Percentiles rank a stretch among this genome's conserved stretches.
Evolutionary conservation across 805 yeast genomes (phyloP).

Genomic region (Candida takata): DNA sequence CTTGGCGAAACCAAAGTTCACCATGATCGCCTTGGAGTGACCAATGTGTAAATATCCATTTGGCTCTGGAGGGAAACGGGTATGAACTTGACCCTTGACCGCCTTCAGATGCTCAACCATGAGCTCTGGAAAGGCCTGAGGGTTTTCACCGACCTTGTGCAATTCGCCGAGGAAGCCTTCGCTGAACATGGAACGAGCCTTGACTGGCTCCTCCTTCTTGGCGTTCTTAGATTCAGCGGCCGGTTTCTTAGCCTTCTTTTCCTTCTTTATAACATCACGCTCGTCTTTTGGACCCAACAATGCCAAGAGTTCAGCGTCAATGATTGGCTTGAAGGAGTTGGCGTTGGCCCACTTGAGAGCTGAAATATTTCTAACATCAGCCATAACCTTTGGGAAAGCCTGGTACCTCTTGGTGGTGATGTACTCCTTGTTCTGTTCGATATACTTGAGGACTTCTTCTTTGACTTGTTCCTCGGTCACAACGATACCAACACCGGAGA

Average conservation of each 20-base stretch:
- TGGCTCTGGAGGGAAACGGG: conserved; percentile 99
- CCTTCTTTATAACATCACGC: conserved; percentile 77
- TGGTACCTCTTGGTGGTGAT: conserved; percentile 73
- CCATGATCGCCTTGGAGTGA: conserved; percentile 96
- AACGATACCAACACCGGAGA: conserved; percentile 77
- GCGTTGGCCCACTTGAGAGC: conserved; percentile 91
- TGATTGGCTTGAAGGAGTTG: conserved; percentile 73
- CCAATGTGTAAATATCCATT: conserved; percentile 97
- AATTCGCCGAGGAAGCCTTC: conserved; percentile 95
- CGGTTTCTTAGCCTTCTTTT: conserved; percentile 47
- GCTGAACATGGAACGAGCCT: conserved; percentile 70
- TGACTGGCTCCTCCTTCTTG: conserved; percentile 18
- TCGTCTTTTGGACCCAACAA: conserved; percentile 94
- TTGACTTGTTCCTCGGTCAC: conserved; percentile 62
- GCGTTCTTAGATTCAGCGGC: conserved; percentile 23
- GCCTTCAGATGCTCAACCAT: conserved; percentile 72
- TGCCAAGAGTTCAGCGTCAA: conserved; percentile 68
- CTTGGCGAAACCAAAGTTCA: conserved; percentile 95
- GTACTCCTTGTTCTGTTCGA: conserved; percentile 50
- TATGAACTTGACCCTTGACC: conserved; percentile 77
- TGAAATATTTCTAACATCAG: conserved; percentile 66
- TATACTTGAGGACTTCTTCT: conserved; percentile 48
- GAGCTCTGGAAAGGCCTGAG: conserved; percentile 81
- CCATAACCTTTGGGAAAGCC: conserved; percentile 68
- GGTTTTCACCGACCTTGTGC: conserved; percentile 93